Conservation (phyloP, 495 filamentous ascomycete genomes). For the Trichocladium uniseriatum region DNA sequence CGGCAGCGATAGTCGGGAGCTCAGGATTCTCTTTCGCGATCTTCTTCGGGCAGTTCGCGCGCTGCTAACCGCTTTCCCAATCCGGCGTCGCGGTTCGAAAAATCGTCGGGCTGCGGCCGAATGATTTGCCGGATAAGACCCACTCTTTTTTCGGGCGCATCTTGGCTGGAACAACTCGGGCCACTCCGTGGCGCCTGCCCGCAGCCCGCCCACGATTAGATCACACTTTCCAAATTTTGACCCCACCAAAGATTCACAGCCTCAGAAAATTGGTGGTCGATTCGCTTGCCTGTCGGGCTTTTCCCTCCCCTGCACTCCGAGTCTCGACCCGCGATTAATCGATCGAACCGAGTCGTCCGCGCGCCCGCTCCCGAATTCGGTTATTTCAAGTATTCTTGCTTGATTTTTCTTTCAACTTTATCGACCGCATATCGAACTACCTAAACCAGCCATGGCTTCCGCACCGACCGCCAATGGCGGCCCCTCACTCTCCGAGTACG, state of each 20-base stretch:
- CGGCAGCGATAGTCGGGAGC: not conserved
- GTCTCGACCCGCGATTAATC: not conserved
- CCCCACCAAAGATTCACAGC: slow-evolving; percentile 28
- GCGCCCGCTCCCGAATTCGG: not conserved
- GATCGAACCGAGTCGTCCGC: not conserved
- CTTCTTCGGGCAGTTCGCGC: not conserved
- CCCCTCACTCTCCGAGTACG: slow-evolving; percentile 51
- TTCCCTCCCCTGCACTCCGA: slow-evolving; percentile 1
- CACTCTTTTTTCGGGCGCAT: not conserved
- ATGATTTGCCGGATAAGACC: slow-evolving; percentile 11
- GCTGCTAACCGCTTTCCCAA: slow-evolving; percentile 7
- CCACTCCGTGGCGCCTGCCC: not conserved
- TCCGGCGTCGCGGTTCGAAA: slow-evolving; percentile 5
- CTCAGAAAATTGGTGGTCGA: slow-evolving; percentile 25
- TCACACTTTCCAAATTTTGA: slow-evolving; percentile 28
- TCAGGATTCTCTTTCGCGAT: no score
- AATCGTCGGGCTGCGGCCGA: slow-evolving; percentile 15
- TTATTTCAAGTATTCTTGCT: not conserved
- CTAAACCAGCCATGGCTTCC: slow-evolving; percentile 20
- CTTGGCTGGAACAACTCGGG: not conserved
- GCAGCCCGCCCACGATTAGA: slow-evolving; percentile 9
- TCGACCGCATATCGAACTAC: not conserved
- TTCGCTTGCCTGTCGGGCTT: slow-evolving; percentile 4
- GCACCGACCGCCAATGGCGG: slow-evolving; percentile 43
- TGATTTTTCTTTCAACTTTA: not conserved